phyloP scores from a whole-genome alignment of 1,284 basidiomycete species.

The Leccinum fallax region DNA sequence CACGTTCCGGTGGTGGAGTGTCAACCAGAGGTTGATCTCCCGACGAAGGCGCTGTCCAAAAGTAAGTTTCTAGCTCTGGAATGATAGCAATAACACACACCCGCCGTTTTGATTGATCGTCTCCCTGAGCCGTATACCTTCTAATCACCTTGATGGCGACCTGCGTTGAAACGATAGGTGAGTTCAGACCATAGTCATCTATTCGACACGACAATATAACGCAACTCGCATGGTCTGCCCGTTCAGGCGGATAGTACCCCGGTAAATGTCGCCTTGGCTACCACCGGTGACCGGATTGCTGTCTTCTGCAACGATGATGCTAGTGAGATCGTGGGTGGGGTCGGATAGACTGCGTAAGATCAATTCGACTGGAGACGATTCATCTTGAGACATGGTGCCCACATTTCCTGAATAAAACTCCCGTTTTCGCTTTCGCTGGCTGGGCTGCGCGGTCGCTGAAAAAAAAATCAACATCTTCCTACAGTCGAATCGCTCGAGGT shows the following conservation, averaged over 20 bases:
- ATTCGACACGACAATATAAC: constrained; percentile 4
- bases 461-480: neutral
- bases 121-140: constrained; percentile 17
- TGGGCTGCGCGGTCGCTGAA: constrained; percentile 3
- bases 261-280: constrained; percentile 25
- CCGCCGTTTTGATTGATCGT: constrained; percentile 19
- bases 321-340: constrained; percentile 19
- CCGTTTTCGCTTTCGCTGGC: constrained; percentile 8
- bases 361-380: neutral
- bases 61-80: neutral
- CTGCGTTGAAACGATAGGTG: constrained; percentile 6
- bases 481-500: neutral
- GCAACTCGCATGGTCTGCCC: constrained; percentile 20
- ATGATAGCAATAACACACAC: constrained; percentile 1
- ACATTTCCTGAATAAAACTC: constrained; percentile 20
- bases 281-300: constrained; percentile 22
- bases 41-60: constrained; percentile 27
- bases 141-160: constrained; percentile 31
- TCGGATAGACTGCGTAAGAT: constrained; percentile 15
- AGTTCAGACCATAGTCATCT: neutral
- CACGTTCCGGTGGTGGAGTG: constrained; percentile 26
- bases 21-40: constrained; percentile 29
- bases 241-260: constrained; percentile 20
- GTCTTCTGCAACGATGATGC: constrained; percentile 13
- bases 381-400: neutral